Evolutionary conservation across 2,329 filamentous ascomycete species (phyloP).

Genomic region (Fusarium xyrophilum): DNA sequence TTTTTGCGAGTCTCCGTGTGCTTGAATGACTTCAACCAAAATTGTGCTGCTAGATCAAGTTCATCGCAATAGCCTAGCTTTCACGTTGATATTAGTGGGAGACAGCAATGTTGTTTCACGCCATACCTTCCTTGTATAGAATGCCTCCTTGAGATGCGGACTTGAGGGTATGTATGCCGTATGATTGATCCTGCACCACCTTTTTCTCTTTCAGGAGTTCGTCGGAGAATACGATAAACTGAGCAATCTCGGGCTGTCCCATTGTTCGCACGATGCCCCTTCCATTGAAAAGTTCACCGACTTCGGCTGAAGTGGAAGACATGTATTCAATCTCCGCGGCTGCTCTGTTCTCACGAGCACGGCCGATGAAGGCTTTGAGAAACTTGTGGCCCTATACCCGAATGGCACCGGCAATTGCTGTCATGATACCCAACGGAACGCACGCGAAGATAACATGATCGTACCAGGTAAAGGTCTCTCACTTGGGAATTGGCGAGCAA

Average conservation of each 20-base stretch:
- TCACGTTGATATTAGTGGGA: background rate
- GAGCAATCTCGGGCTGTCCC: background rate
- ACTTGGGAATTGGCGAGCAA: background rate
- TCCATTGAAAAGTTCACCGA: background rate
- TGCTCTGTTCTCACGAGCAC: background rate
- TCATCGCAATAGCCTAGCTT: background rate
- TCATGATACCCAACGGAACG: background rate
- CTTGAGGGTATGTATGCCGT: background rate
- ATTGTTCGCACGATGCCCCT: background rate
- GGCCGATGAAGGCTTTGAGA: background rate
- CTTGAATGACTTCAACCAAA: background rate
- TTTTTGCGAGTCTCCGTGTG: background rate
- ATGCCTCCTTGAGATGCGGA: background rate
- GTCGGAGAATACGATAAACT: background rate
- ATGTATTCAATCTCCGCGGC: background rate
- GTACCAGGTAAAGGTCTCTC: background rate
- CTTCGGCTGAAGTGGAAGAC: background rate
- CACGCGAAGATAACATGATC: background rate
- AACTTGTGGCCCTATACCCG: rapidly evolving
- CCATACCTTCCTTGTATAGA: background rate
- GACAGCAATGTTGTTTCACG: background rate
- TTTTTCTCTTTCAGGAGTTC: background rate
- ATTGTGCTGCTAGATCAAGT: background rate
- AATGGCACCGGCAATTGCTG: background rate
- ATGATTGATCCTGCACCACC: background rate